phyloP scores from a whole-genome alignment of 1,284 basidiomycete species.

The Trichosporon ovoides region DNA sequence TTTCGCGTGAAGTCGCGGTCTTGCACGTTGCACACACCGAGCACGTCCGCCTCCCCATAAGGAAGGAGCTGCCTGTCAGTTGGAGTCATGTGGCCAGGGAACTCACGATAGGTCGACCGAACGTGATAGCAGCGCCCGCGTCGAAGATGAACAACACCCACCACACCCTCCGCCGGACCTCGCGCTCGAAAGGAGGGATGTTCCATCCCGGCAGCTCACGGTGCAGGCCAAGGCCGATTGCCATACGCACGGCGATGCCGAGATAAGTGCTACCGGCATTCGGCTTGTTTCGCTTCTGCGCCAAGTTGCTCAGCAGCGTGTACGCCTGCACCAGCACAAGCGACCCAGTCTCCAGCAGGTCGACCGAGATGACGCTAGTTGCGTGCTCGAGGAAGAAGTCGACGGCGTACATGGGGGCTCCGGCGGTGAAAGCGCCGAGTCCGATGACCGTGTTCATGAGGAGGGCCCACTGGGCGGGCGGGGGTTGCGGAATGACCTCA shows the following conservation, averaged over 20 bases:
- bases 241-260: constrained; percentile 32
- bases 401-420: constrained; percentile 21
- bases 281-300: constrained; percentile 30
- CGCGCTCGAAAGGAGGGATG: constrained; percentile 30
- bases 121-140: constrained; percentile 27
- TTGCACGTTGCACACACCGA: constrained; percentile 18
- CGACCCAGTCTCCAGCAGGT: constrained; percentile 25
- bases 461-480: constrained; percentile 20
- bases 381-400: constrained; percentile 26
- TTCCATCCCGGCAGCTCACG: constrained; percentile 26
- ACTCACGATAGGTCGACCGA: constrained; percentile 29
- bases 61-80: constrained; percentile 20
- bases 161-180: constrained; percentile 30
- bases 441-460: constrained; percentile 23
- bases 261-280: constrained; percentile 27
- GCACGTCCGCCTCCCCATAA: constrained; percentile 20
- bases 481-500: constrained; percentile 25
- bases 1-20: constrained; percentile 22
- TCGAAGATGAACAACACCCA: constrained; percentile 31
- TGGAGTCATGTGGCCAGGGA: constrained; percentile 31
- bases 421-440: constrained; percentile 26
- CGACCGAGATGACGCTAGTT: constrained; percentile 12
- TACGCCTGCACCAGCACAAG: constrained; percentile 29
- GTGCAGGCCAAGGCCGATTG: constrained; percentile 32
- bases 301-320: constrained; percentile 27